Evolutionary conservation across 2,329 filamentous ascomycete species (phyloP), one percentile per base, ranked within the genome.

Genomic region (Thielaviopsis ethacetica): DNA sequence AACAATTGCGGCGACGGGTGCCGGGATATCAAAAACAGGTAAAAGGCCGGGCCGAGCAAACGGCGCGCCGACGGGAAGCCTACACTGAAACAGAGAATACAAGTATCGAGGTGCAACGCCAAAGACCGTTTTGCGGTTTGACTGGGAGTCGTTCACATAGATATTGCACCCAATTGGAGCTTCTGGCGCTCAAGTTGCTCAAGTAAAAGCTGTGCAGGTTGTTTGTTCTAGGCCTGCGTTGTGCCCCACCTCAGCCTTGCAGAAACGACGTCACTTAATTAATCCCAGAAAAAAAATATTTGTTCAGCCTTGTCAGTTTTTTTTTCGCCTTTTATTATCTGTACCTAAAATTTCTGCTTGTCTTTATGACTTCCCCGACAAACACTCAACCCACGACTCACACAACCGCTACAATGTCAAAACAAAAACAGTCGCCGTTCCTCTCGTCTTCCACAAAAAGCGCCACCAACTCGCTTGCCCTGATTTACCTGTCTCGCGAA

Each of bases 401-500:
- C 30, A 34, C 10, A 34, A 34, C 30, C 21, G 30, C 41, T n/a
- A 57, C 17, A 41, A 59, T 59, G 57, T 51, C 51, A 50, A 56
- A 56, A 22, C 49, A 21, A 7, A 56, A 59, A 21, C 58, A 54
- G n/a, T 95, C 91, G 10, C 85, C 90, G 0, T 97, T 98, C 65
- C 78, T 97, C 47, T 80, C 86, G 57, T 83, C 87, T 0, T 82
- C 84, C 17, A 67, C 75, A 2, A 71, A 73, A 21, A 83, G 91
- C 3, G 73, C 77, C 12, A 73, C 81, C 22, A 78, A 86, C 65
- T 78, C 78, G 2, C 80, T 97, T 52, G 87, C 90, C 26, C 85
- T 97, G 62, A 77, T 96, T 60, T 88, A 95, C 68, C 80, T 98
- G 57, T 91, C 88, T 62, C 85, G 91, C 71, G 91, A 97, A 71